A percentile compares a stretch with the other conserved stretches of the same genome.
phyloP scores from a whole-genome alignment of 371 early-diverging fungal genomes.

The Actinomortierella wolfii region DNA sequence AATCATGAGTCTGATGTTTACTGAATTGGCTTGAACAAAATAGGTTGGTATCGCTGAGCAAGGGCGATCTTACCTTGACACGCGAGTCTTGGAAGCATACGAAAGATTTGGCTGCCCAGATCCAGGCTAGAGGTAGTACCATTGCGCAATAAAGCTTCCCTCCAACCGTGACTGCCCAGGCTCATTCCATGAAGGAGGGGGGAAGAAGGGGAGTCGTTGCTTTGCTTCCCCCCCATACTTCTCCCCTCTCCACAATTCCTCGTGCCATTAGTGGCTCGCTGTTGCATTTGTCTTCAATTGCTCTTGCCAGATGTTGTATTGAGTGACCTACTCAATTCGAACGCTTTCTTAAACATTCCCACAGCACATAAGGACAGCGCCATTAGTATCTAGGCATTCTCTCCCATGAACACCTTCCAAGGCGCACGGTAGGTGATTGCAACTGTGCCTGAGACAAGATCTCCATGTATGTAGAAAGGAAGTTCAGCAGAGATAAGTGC shows the following conservation, averaged over 20 bases:
- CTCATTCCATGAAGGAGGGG: not conserved
- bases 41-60: conserved; percentile 32
- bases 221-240: not conserved
- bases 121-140: conserved; percentile 15
- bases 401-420: conserved; percentile 43
- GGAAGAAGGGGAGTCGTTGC: not conserved
- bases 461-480: no score
- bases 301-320: no score
- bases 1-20: no score
- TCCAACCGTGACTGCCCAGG: not conserved
- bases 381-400: not conserved
- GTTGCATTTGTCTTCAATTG: no score
- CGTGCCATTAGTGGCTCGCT: no score
- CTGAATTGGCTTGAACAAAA: not conserved
- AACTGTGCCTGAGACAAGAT: no score
- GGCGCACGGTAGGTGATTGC: conserved; percentile 29
- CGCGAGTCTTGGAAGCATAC: conserved; percentile 32
- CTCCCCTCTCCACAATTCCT: no score
- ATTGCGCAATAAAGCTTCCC: not conserved
- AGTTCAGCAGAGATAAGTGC: no score
- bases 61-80: conserved; percentile 23
- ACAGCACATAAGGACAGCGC: not conserved
- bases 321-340: no score
- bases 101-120: conserved; percentile 16
- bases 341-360: not conserved